Base-by-base conservation (phyloP, 2,329 filamentous ascomycete species). In the Beauveria varroae region DNA sequence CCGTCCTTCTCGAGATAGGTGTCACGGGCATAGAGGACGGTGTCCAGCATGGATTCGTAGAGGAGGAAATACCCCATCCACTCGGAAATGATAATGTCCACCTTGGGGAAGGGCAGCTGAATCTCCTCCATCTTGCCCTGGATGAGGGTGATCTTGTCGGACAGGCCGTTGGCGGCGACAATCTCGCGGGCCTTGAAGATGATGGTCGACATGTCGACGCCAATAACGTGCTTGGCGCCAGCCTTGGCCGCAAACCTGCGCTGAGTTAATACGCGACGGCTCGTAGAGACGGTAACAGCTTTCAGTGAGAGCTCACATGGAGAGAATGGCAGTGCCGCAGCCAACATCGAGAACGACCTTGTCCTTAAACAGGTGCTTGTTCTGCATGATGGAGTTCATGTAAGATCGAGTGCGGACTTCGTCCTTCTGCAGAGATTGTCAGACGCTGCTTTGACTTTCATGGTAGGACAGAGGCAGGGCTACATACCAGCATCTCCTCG, bases 61-160 rank as follows among this genome's bases (percentile, higher is more conserved):
- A 99, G 86, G 58, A 99, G 81, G 81, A 98, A 98, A 81, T 99
- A 99, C 40, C 95, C 95, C 95, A 99, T 99, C 95, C 95, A 99
- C 81, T 99, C 95, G 2, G 93, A 98, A 75, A 99, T 96, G 79
- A 99, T 99, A 74, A 99, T 99, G 73, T 99, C 95, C 67, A 99
- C 95, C 78, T 98, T 90, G 71, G 91, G 89, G 77, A 89, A 96
- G 22, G 95, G 95, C 65, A 99, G 82, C 71, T 89, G 82, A 51
- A 99, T 92, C 79, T 99, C 95, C 81, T 99, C 95, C 95, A 99
- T 99, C 85, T 99, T 99, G 75, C 95, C 95, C 81, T 98, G 95
- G 66, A 99, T 85, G 63, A 99, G 86, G 58, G 95, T 98, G 75
- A 99, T 97, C 85, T 96, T 96, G 79, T 93, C 89, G 58, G 88